Percentiles rank a stretch among this genome's conserved stretches.
These are phyloP conservation scores for Punica granatum DNA, from an alignment of 345 rosid species.

Conservation along the genomic window DNA sequence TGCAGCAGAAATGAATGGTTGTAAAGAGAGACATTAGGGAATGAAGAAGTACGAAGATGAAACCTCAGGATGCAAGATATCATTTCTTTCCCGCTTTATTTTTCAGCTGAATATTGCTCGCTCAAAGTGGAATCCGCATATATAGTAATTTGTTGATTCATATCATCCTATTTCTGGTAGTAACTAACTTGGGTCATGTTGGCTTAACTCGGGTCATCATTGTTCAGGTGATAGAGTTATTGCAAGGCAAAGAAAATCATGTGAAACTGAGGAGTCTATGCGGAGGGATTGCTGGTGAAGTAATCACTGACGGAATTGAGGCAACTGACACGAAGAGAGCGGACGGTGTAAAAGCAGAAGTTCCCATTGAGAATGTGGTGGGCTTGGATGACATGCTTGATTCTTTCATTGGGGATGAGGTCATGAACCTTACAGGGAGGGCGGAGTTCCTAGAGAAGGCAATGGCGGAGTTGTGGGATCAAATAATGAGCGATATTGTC, in stretches of 20 bases:
- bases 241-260: neutral
- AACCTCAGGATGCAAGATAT: neutral
- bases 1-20: neutral
- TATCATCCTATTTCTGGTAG: no score
- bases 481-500: neutral
- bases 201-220: neutral
- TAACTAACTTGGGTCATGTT: neutral
- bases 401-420: neutral
- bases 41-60: neutral
- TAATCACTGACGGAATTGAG: neutral
- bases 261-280: neutral
- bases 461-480: neutral
- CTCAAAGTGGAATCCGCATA: neutral
- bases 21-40: neutral
- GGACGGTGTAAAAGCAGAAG: neutral
- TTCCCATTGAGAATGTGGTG: neutral
- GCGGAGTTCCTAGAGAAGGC: neutral
- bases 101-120: neutral
- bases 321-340: neutral
- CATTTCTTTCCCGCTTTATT: neutral
- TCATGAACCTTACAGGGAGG: neutral
- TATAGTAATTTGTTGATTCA: neutral
- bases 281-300: neutral
- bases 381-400: neutral
- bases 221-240: constrained; percentile 2